Conservation (phyloP, 2,329 filamentous ascomycete species). For the Cordyceps pruinosa region DNA sequence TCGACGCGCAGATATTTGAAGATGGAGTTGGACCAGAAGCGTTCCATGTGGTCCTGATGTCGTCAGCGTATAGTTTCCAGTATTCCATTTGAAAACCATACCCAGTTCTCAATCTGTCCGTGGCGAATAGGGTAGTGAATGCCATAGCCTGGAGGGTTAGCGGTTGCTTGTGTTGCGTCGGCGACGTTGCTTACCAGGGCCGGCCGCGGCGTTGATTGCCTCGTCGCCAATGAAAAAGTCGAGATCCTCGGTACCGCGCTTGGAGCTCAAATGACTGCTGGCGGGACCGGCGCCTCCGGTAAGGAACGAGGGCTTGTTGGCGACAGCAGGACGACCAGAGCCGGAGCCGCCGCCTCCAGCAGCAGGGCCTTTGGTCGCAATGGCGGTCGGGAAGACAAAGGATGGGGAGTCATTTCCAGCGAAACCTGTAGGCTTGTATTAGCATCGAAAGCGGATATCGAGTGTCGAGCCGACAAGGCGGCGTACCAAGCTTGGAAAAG, state of each 20-base stretch:
- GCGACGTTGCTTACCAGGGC: conserved; percentile 57
- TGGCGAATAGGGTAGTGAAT: conserved; percentile 97
- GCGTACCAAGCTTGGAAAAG: conserved; percentile 94
- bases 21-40: conserved; percentile 99
- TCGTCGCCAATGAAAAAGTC: conserved; percentile 99
- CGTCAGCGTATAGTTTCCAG: conserved; percentile 22
- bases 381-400: conserved; percentile 97
- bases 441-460: neutral
- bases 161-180: neutral
- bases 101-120: conserved; percentile 98
- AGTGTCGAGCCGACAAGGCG: conserved; percentile 5
- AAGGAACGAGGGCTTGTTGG: conserved; percentile 91
- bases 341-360: conserved; percentile 68
- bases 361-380: conserved; percentile 81
- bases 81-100: conserved; percentile 34
- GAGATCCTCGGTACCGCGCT: conserved; percentile 93
- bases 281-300: conserved; percentile 76
- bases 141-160: conserved; percentile 64
- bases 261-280: conserved; percentile 74
- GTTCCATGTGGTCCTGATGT: conserved; percentile 89
- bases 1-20: conserved; percentile 99
- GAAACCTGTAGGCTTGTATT: conserved; percentile 57
- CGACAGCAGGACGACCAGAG: conserved; percentile 82
- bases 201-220: conserved; percentile 73
- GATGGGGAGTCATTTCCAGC: conserved; percentile 98